Percentiles rank a stretch among this genome's conserved stretches.
phyloP scores from a whole-genome alignment of 352 stramenopile genomes.

The Globisporangium paddicum region DNA sequence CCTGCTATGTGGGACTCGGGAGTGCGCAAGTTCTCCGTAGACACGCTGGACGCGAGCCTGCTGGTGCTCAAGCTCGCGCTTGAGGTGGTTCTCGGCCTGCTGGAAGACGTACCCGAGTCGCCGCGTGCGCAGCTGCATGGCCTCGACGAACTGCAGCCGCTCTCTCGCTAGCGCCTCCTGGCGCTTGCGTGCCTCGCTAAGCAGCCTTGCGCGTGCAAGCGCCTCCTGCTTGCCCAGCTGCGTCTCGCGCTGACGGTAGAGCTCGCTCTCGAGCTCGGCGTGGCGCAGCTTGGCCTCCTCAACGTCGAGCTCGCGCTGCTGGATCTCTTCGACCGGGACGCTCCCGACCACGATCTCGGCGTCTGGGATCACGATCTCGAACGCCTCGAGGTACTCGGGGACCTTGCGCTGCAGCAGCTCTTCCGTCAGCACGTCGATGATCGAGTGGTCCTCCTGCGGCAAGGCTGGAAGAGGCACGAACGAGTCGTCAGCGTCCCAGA shows the following conservation, averaged over 20 bases:
- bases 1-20: slow-evolving; percentile 28
- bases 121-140: slow-evolving; percentile 37
- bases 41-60: slow-evolving; percentile 54
- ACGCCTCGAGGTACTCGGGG: slow-evolving; percentile 58
- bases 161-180: slow-evolving; percentile 35
- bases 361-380: slow-evolving; percentile 64
- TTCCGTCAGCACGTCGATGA: slow-evolving; percentile 47
- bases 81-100: slow-evolving; percentile 60
- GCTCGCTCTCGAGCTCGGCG: slow-evolving; percentile 40
- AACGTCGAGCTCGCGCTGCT: slow-evolving; percentile 54
- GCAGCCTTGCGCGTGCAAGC: slow-evolving; percentile 24
- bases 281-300: slow-evolving; percentile 47
- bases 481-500: slow-evolving; percentile 33
- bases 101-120: slow-evolving; percentile 67
- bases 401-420: slow-evolving; percentile 37
- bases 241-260: slow-evolving; percentile 44
- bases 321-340: slow-evolving; percentile 56
- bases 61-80: slow-evolving; percentile 46
- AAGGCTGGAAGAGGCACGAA: not conserved
- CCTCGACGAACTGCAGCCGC: slow-evolving; percentile 41
- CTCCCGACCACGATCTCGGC: slow-evolving; percentile 53
- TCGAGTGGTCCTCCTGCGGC: slow-evolving; percentile 20
- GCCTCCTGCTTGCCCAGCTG: slow-evolving; percentile 42
- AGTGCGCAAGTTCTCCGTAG: slow-evolving; percentile 49
- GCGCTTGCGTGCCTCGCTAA: slow-evolving; percentile 32